Conservation (phyloP, 768 basidiomycete species). For the Symmetrospora coprosmae region DNA sequence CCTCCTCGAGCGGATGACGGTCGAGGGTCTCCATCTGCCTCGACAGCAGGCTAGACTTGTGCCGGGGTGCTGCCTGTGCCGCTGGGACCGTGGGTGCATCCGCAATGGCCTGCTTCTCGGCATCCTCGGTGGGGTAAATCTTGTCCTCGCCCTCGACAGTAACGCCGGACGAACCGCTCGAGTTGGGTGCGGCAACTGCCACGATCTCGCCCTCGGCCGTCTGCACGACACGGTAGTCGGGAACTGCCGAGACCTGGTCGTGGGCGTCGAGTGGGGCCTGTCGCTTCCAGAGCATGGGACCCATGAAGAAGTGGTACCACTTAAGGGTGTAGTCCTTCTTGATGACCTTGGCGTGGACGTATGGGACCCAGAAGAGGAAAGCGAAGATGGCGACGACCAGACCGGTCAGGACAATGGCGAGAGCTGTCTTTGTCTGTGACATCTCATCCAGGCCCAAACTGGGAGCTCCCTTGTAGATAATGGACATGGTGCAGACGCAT, state of each 20-base stretch:
- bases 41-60: conserved; percentile 23
- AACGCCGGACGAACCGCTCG: too few relatives aligned
- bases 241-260: conserved; percentile 28
- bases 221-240: conserved; percentile 35
- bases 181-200: background rate
- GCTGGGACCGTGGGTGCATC: background rate
- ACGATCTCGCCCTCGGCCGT: background rate
- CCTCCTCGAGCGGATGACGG: conserved; percentile 33
- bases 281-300: conserved; percentile 39
- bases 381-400: conserved; percentile 36
- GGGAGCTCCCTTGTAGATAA: conserved; percentile 40
- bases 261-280: conserved; percentile 36
- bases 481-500: conserved; percentile 36
- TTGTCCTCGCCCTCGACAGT: conserved; percentile 6
- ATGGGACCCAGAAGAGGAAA: conserved; percentile 41
- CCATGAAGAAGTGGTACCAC: conserved; percentile 41
- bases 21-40: conserved; percentile 32
- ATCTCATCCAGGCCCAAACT: conserved; percentile 37
- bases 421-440: conserved; percentile 33
- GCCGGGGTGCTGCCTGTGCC: conserved; percentile 23
- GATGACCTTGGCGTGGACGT: conserved; percentile 38
- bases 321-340: conserved; percentile 40
- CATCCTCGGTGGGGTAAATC: conserved; percentile 18
- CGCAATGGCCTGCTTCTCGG: background rate
- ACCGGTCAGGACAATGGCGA: conserved; percentile 38